These are phyloP conservation scores for Grifola frondosa DNA, from an alignment of 1,284 basidiomycete genomes.

Conservation along the genomic window DNA sequence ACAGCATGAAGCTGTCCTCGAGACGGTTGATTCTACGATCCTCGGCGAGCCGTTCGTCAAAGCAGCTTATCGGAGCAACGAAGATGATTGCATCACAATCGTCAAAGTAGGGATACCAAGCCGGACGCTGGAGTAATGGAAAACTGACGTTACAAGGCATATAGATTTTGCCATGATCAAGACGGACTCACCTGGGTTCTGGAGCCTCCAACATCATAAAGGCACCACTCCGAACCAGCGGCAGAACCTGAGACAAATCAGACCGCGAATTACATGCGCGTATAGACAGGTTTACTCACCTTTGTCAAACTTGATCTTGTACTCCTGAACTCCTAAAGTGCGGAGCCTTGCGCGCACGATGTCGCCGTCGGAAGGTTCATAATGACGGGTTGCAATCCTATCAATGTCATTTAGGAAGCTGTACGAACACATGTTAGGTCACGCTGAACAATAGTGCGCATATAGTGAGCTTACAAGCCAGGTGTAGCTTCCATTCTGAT, in stretches of 20 bases:
- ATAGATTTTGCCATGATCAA: slow-evolving; percentile 3
- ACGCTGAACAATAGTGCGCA: background rate
- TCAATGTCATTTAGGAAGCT: slow-evolving; percentile 67
- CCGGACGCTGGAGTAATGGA: slow-evolving; percentile 32
- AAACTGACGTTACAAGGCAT: slow-evolving; percentile 11
- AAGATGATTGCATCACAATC: slow-evolving; percentile 44
- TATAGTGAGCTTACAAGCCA: slow-evolving; percentile 59
- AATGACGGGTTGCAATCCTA: slow-evolving; percentile 53
- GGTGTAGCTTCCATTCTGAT: slow-evolving; percentile 54
- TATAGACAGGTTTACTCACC: slow-evolving; percentile 38
- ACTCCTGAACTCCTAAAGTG: slow-evolving; percentile 74
- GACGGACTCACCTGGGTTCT: slow-evolving; percentile 55
- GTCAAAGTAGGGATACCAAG: slow-evolving; percentile 43
- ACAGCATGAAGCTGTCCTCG: slow-evolving; percentile 42
- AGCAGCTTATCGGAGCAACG: slow-evolving; percentile 41
- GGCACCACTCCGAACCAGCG: slow-evolving; percentile 39
- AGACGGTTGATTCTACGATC: slow-evolving; percentile 44
- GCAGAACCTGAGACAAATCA: slow-evolving; percentile 27
- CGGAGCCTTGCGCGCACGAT: slow-evolving; percentile 65
- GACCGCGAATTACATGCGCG: background rate
- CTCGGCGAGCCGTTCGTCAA: slow-evolving; percentile 44
- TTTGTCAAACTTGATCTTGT: slow-evolving; percentile 63
- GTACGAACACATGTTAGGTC: background rate
- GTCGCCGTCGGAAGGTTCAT: slow-evolving; percentile 64
- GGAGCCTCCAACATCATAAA: slow-evolving; percentile 76